A percentile compares a stretch with the other conserved stretches of the same genome.
Evolutionary conservation across 1,284 basidiomycete genomes (phyloP).

Genomic region (Ustilago vetiveriae): DNA sequence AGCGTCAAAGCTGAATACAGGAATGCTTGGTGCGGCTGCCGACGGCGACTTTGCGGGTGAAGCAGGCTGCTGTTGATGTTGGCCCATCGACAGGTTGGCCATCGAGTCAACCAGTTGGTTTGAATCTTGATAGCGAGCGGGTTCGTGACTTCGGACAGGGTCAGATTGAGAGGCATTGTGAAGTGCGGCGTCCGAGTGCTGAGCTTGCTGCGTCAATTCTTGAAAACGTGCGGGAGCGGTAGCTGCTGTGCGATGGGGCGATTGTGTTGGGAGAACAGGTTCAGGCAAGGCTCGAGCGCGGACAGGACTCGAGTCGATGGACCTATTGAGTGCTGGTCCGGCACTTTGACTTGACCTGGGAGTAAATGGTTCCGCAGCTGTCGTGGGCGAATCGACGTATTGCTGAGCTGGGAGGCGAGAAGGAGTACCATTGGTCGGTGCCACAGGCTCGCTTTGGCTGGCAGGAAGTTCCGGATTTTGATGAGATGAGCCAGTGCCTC

Average conservation of each 20-base stretch:
- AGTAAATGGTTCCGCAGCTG: background rate
- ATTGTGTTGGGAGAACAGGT: background rate
- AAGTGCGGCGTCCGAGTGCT: background rate
- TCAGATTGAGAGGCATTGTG: background rate
- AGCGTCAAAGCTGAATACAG: slow-evolving; percentile 28
- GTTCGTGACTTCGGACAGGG: slow-evolving; percentile 12
- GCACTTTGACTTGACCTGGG: slow-evolving; percentile 34
- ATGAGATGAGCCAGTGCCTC: slow-evolving; percentile 5
- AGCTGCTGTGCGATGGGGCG: background rate
- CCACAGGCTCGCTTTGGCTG: slow-evolving; percentile 41
- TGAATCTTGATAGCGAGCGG: slow-evolving; percentile 24
- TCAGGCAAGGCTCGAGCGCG: slow-evolving; percentile 1
- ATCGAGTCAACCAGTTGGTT: slow-evolving; percentile 22
- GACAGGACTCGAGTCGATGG: slow-evolving; percentile 4
- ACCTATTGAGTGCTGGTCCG: slow-evolving; percentile 9
- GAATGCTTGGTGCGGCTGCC: slow-evolving; percentile 6
- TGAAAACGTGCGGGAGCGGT: slow-evolving; percentile 29
- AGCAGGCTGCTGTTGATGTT: background rate
- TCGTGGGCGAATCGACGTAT: background rate
- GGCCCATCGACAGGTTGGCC: slow-evolving; percentile 18
- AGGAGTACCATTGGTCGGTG: slow-evolving; percentile 5
- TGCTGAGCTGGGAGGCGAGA: background rate
- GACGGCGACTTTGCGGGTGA: background rate
- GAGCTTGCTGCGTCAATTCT: slow-evolving; percentile 10
- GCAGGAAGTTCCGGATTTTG: slow-evolving; percentile 17